Evolutionary conservation across 331 rosid genomes (phyloP).

Genomic region (Malus hybrid): DNA sequence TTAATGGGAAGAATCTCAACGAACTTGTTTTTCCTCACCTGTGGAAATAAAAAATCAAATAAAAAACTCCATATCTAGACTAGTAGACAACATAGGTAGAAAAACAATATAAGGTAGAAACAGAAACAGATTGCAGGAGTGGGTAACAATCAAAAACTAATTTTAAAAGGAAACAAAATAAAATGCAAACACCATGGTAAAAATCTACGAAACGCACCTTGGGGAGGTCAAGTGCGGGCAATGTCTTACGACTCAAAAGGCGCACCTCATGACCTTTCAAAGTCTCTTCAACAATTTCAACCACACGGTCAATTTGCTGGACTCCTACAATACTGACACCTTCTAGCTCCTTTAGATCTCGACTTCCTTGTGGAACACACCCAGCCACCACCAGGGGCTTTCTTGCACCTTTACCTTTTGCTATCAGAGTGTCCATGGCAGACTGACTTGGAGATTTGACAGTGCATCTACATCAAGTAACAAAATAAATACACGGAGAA

Average conservation of each 20-base stretch:
- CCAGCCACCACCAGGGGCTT: conserved; percentile 96
- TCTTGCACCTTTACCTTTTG: conserved; percentile 67
- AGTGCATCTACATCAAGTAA: conserved; percentile 65
- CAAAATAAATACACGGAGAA: not conserved
- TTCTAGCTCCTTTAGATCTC: conserved; percentile 67
- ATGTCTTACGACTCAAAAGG: conserved; percentile 73
- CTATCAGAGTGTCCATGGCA: conserved; percentile 93
- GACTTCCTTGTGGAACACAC: conserved; percentile 98
- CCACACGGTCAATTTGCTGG: conserved; percentile 98
- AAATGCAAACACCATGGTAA: not conserved
- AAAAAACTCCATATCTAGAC: not conserved
- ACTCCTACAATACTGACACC: conserved; percentile 97
- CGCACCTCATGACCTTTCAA: conserved; percentile 94
- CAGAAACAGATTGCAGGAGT: not conserved
- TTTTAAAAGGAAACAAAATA: not conserved
- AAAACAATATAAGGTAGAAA: not conserved
- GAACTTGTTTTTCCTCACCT: conserved; percentile 90
- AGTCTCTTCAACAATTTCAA: conserved; percentile 97
- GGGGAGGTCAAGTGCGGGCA: conserved; percentile 98
- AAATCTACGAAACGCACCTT: conserved; percentile 44
- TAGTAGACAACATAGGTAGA: not conserved
- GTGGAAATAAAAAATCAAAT: conserved; percentile 14
- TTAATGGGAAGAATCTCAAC: conserved; percentile 99
- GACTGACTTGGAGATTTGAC: conserved; percentile 95
- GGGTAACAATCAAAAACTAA: not conserved